phyloP scores from a whole-genome alignment of 2,329 filamentous ascomycete species.

The Aspergillus terreus region DNA sequence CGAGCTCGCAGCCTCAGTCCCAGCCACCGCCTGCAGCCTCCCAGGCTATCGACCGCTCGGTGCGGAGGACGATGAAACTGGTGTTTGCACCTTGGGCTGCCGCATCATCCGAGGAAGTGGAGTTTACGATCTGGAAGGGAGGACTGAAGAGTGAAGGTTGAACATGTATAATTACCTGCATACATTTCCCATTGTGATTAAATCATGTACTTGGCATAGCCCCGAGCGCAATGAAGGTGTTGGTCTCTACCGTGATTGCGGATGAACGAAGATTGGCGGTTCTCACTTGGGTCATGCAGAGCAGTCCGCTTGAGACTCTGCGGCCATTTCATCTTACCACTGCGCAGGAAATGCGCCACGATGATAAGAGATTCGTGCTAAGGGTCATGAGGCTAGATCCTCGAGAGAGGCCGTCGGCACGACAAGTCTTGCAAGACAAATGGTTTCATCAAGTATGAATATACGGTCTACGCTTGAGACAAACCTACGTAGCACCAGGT shows the following conservation, averaged over 20 bases:
- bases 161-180: too few species aligned
- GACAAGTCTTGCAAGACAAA: too few species aligned
- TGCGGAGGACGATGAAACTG: conserved; percentile 78
- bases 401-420: too few species aligned
- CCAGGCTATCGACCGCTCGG: conserved; percentile 9
- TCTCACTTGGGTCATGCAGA: conserved; percentile 6
- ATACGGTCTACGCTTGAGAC: too few species aligned
- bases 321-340: conserved; percentile 8
- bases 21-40: neutral
- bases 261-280: conserved; percentile 10
- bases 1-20: neutral
- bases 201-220: too few species aligned
- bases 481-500: too few species aligned
- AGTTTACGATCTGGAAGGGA: conserved; percentile 71
- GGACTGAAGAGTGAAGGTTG: conserved; percentile 42
- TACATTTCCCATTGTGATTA: too few species aligned
- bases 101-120: conserved; percentile 50
- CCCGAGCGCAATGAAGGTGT: too few species aligned
- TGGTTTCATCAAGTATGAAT: too few species aligned
- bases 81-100: conserved; percentile 79
- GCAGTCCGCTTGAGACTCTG: conserved; percentile 13
- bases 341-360: too few species aligned
- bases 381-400: too few species aligned
- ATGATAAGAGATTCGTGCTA: too few species aligned
- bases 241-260: conserved; percentile 4